Conservation (phyloP, 345 rosid species). For the Corchorus olitorius region DNA sequence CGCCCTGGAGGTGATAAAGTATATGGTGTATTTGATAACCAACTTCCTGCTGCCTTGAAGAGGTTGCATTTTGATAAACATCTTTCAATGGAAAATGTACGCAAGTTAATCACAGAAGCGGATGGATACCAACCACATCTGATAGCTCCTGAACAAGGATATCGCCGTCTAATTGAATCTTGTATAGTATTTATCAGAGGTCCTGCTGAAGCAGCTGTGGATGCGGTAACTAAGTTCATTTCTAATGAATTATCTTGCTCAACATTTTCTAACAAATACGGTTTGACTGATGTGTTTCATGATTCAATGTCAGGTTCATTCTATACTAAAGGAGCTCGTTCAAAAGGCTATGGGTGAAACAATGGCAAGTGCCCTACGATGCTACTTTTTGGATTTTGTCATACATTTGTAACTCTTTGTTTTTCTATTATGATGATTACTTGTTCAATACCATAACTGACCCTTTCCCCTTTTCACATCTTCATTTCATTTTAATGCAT, state of each 20-base stretch:
- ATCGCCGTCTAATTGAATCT: slow-evolving; percentile 93
- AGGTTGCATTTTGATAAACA: slow-evolving; percentile 92
- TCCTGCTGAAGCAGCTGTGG: slow-evolving; percentile 98
- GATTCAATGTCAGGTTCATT: slow-evolving; percentile 59
- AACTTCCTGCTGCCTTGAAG: slow-evolving; percentile 87
- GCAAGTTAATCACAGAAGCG: slow-evolving; percentile 91
- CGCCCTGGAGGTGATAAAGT: slow-evolving; percentile 98
- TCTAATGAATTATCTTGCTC: neutral
- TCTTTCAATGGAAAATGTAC: slow-evolving; percentile 82
- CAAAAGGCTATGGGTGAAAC: slow-evolving; percentile 76
- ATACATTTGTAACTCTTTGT: neutral
- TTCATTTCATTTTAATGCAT: slow-evolving; percentile 8
- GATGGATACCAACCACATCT: slow-evolving; percentile 99
- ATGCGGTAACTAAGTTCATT: slow-evolving; percentile 56
- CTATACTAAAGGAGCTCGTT: slow-evolving; percentile 83
- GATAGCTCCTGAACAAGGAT: slow-evolving; percentile 97
- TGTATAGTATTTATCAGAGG: slow-evolving; percentile 76
- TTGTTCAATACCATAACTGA: neutral
- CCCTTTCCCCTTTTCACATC: neutral
- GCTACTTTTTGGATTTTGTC: neutral
- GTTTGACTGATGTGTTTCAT: slow-evolving; percentile 14
- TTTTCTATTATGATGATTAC: neutral
- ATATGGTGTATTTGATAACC: slow-evolving; percentile 78
- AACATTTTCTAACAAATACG: neutral
- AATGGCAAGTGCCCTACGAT: slow-evolving; percentile 42